Base-by-base conservation (phyloP, 2,329 filamentous ascomycete genomes). In the Whalleya microplaca region DNA sequence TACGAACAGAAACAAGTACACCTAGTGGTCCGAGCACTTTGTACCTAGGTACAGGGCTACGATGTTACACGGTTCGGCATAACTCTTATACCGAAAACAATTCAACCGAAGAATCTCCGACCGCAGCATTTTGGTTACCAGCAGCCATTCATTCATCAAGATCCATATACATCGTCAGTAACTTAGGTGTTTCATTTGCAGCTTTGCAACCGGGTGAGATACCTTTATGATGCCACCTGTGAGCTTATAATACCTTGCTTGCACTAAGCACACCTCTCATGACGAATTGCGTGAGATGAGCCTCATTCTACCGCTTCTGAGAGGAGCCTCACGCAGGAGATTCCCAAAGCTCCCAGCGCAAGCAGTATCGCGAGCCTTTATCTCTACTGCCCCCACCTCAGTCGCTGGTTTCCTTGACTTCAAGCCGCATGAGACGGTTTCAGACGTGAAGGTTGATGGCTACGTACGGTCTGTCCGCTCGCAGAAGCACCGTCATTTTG, bases 381-480 rank as follows among this genome's bases (percentile, higher is more conserved):
- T 69, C 51, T 65, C 65, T 58, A 75, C 67, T 44, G 64, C 73
- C 55, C 73, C 80, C 57, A 73, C 66, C 50, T 79, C 81, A 1
- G 69, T 87, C 42, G 81, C 84, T n/a, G 76, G 78, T 51, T 75
- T 90, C 10, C 78, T 89, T 49, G 77, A 79, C 29, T 81, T 78
- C 73, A 76, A 75, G 41, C 80, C 83, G 1, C 64, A 72, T 18
- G 71, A 75, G 32, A 69, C 75, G 45, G 74, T 78, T 41, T 64
- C 73, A n/a, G 72, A 80, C 65, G 79, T 89, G 46, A 80, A 81
- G 55, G 78, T 96, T 65, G 83, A 89, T 71, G 94, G 93, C 59
- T 94, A 89, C 77, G 82, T 97, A 53, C 85, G 91, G 61, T 94
- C 91, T 3, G 87, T 96, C 58, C 84, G 94, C 60, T 90, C 91